phyloP scores from a whole-genome alignment of 2,329 filamentous ascomycete genomes.

The Aspergillus uvarum region DNA sequence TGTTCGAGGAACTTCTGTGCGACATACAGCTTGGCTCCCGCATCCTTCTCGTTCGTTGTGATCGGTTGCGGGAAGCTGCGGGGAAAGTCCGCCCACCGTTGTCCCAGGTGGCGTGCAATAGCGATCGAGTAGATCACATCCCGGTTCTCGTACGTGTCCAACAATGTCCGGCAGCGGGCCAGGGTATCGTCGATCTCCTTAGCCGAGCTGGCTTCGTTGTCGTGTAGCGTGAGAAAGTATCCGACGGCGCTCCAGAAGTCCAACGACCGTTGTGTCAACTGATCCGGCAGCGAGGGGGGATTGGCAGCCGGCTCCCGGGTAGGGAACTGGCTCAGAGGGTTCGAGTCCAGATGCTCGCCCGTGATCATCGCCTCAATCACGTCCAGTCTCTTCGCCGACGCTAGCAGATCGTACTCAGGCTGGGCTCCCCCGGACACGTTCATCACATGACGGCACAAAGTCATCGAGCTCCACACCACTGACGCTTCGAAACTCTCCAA shows the following conservation, averaged over 20 bases:
- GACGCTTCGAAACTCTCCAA: conserved; percentile 58
- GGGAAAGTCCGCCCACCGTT: conserved; percentile 61
- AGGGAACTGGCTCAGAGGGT: conserved; percentile 47
- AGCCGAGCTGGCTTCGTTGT: conserved; percentile 54
- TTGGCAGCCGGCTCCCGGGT: conserved; percentile 40
- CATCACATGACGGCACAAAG: conserved; percentile 50
- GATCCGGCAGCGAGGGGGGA: conserved; percentile 45
- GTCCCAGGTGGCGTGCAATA: conserved; percentile 72
- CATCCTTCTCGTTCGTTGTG: conserved; percentile 65
- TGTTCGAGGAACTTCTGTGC: conserved; percentile 69
- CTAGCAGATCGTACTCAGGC: conserved; percentile 59
- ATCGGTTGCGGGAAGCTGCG: conserved; percentile 56
- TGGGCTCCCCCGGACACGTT: conserved; percentile 37
- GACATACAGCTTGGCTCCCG: conserved; percentile 65
- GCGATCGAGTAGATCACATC: conserved; percentile 90
- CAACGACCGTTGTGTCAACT: conserved; percentile 61
- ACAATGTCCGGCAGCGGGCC: conserved; percentile 63
- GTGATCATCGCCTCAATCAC: conserved; percentile 76
- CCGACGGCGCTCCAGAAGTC: conserved; percentile 82
- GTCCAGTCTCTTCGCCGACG: conserved; percentile 68
- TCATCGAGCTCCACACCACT: conserved; percentile 60
- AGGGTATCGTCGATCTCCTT: conserved; percentile 67
- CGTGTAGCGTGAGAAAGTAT: conserved; percentile 66
- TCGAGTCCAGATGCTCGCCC: conserved; percentile 62
- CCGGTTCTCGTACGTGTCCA: conserved; percentile 80